A percentile compares a stretch with the other conserved stretches of the same genome.
Conservation (phyloP, 352 stramenopile genomes). For the Phytopythium vexans region DNA sequence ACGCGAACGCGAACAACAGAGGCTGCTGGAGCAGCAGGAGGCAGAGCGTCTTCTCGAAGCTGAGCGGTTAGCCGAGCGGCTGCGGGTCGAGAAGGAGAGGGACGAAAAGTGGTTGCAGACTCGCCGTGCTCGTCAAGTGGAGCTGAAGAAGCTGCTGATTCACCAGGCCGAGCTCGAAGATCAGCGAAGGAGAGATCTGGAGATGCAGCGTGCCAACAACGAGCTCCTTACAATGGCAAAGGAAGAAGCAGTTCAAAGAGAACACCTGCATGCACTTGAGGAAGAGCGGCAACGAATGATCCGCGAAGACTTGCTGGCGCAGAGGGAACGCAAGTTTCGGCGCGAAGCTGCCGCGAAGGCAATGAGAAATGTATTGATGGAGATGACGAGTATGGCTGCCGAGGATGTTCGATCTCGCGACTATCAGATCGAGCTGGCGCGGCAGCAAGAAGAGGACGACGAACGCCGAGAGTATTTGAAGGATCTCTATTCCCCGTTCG, state of each 20-base stretch:
- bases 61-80: slow-evolving; percentile 45
- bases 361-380: slow-evolving; percentile 36
- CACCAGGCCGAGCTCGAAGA: slow-evolving; percentile 56
- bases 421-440: slow-evolving; percentile 21
- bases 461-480: slow-evolving; percentile 27
- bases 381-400: slow-evolving; percentile 40
- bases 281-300: slow-evolving; percentile 40
- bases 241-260: slow-evolving; percentile 35
- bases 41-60: slow-evolving; percentile 52
- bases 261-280: slow-evolving; percentile 21
- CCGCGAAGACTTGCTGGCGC: slow-evolving; percentile 34
- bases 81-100: slow-evolving; percentile 54
- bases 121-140: slow-evolving; percentile 39
- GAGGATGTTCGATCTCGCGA: slow-evolving; percentile 44
- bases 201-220: slow-evolving; percentile 47
- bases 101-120: slow-evolving; percentile 59
- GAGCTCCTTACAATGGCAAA: slow-evolving; percentile 40
- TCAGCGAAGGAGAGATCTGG: slow-evolving; percentile 41
- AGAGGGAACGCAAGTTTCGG: slow-evolving; percentile 18
- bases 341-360: slow-evolving; percentile 18
- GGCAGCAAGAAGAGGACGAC: slow-evolving; percentile 22
- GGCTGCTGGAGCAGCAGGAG: slow-evolving; percentile 57
- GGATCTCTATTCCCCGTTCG: slow-evolving; percentile 55
- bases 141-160: slow-evolving; percentile 54
- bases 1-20: slow-evolving; percentile 50